Evolutionary conservation across 495 filamentous ascomycete genomes (phyloP), one percentile per base, ranked within the genome.

Genomic region (Lophiotrema nucula): DNA sequence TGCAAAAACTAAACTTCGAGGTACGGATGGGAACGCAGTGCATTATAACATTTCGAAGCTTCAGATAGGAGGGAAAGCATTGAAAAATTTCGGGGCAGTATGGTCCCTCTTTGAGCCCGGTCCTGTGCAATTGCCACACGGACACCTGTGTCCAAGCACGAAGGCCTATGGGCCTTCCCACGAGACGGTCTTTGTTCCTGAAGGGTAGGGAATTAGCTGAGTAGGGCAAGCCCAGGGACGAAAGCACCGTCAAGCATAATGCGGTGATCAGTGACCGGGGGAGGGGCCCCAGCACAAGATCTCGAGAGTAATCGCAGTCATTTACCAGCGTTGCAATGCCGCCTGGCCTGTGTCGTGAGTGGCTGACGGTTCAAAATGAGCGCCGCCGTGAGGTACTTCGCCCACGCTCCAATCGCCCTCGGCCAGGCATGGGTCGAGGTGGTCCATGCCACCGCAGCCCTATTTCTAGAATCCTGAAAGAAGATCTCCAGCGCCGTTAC

Each of bases 211-310:
- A 59, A 57, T 66, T 62, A 62, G 57, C 66, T 66, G 55, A 59
- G 57, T 60, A 65, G 65, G 62, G 68, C 68, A 68, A 67, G 60
- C 61, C 56, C 43, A 47, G 58, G 56, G 66, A 65, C 68, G 49
- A 41, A 68, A 68, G 68, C 68, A 68, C 56, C 60, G 55, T 61
- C 66, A 64, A 65, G 66, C 68, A 70, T 67, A 68, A 70, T 70
- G 68, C 68, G 63, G 66, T 70, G 65, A 66, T 67, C 66, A 63
- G 51, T 66, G 62, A 50, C 65, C 50, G 42, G 65, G 65, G 61
- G 37, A 25, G 57, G 33, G 42, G 47, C 24, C 47, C 65, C 51
- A 60, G 64, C 59, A 60, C 64, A 56, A 42, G 64, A 67, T 67
- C 59, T 62, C 49, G 62, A 62, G 47, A 56, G 64, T 42, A 37